Evolutionary conservation across 495 filamentous ascomycete species (phyloP), one percentile per base, ranked within the genome.

Genomic region (Lophiostoma macrostomum): DNA sequence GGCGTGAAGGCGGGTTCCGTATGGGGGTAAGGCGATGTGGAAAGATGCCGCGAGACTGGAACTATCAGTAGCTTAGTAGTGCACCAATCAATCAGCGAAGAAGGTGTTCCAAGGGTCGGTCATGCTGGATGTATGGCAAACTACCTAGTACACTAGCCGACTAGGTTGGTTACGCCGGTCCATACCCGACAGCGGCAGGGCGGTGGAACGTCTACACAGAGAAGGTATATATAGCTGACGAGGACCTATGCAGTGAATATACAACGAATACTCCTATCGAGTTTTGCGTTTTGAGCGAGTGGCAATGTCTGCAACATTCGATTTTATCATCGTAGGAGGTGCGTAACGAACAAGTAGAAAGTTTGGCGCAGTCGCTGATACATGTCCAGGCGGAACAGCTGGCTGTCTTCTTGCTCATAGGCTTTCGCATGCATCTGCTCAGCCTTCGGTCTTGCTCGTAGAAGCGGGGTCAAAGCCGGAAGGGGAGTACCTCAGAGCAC

Each of bases 381-480:
- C 11, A 14, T 28, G 20, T 38, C 3, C 14, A 61, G 58, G 38
- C 6, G 58, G 58, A n/a, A 62, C 58, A 12, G 53, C 58, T 30
- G 58, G 58, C 10, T 62, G 58, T 39, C 53, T 52, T 4, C 39
- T 62, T 11, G 58, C 58, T 2, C 35, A 57, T 14, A 39, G 40
- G 3, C 53, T 62, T 14, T 32, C 53, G 2, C 31, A 62, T n/a
- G 53, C 58, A 22, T 14, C 31, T 4, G 27, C 53, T 20, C 53
- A 49, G 12, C 58, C 58, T 7, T 62, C 58, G 7, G 53, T 62
- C 7, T 48, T 62, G 14, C 31, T 57, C 24, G 41, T 57, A 18
- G 58, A 62, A 50, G 58, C 52, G 5, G 58, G 58, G 7, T 14
- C 27, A 4, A 16, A 53, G 3, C 53, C 58, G 11, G 43, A 53